phyloP scores from a whole-genome alignment of 1,139 yeast genomes.

The Eremothecium coryli region DNA sequence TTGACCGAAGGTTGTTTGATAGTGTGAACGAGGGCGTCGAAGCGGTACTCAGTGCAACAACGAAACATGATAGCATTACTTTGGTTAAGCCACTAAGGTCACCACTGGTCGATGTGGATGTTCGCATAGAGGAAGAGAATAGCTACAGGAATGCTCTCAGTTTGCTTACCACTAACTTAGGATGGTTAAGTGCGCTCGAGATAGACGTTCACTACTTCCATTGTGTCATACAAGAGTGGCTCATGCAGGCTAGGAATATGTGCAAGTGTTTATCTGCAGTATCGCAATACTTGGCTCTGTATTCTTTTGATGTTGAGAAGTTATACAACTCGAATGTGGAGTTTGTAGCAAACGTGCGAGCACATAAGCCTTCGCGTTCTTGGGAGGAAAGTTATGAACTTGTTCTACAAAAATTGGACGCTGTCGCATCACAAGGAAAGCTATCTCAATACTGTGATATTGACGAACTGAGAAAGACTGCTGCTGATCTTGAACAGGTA shows the following conservation, averaged over 20 bases:
- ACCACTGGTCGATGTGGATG: conserved; percentile 32
- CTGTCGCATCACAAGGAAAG: conserved; percentile 18
- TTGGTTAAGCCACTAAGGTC: conserved; percentile 39
- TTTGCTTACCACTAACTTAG: conserved; percentile 39
- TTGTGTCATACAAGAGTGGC: conserved; percentile 22
- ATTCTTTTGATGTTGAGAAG: conserved; percentile 44
- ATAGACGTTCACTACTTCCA: conserved; percentile 36
- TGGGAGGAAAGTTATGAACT: conserved; percentile 42
- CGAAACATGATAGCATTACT: conserved; percentile 9
- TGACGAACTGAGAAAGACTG: conserved; percentile 21
- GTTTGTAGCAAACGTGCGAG: conserved; percentile 38
- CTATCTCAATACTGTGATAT: conserved; percentile 29
- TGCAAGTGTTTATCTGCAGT: conserved; percentile 48
- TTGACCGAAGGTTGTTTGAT: conserved; percentile 46
- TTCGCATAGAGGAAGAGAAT: conserved; percentile 10
- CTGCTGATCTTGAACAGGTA: conserved; percentile 26
- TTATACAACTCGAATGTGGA: conserved; percentile 42
- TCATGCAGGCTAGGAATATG: conserved; percentile 31
- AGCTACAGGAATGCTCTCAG: conserved; percentile 22
- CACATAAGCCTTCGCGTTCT: conserved; percentile 38
- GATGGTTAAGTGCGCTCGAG: conserved; percentile 45
- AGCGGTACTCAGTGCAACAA: conserved; percentile 17
- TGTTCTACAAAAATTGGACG: conserved; percentile 29
- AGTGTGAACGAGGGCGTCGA: conserved; percentile 9
- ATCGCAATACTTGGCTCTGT: conserved; percentile 49